Percentiles rank a stretch among this genome's conserved stretches.
phyloP scores from a whole-genome alignment of 306 rosid genomes.

The Betula pendula region DNA sequence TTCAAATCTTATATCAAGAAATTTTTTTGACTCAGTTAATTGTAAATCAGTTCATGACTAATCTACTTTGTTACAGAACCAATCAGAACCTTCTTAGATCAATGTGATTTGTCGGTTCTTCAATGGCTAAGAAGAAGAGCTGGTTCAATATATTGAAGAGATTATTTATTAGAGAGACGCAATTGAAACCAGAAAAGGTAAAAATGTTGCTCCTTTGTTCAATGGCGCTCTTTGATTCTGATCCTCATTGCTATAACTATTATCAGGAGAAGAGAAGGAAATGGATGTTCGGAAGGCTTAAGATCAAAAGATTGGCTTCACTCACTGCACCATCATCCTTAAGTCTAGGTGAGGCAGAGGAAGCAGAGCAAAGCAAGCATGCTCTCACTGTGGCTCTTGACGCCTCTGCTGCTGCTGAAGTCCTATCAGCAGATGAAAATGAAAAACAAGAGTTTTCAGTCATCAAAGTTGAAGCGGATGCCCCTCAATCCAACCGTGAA shows the following conservation, averaged over 20 bases:
- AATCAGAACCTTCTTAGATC: conserved; percentile 36
- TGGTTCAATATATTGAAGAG: conserved; percentile 79
- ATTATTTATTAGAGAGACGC: conserved; percentile 60
- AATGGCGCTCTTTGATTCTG: conserved; percentile 12
- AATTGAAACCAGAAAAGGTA: conserved; percentile 67
- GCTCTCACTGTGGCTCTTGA: conserved; percentile 66
- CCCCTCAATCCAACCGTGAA: conserved; percentile 26
- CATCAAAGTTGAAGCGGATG: conserved; percentile 29
- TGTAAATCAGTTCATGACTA: not conserved
- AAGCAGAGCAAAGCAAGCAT: conserved; percentile 58
- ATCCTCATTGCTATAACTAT: conserved; percentile 13
- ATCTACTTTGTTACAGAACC: conserved; percentile 31
- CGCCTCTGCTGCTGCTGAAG: conserved; percentile 60
- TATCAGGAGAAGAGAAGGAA: conserved; percentile 72
- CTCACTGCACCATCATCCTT: conserved; percentile 44
- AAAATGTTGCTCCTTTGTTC: conserved; percentile 10
- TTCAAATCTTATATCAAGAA: not conserved
- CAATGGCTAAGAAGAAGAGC: conserved; percentile 80
- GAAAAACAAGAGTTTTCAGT: conserved; percentile 24
- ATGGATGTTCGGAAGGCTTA: conserved; percentile 72
- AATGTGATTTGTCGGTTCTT: conserved; percentile 31
- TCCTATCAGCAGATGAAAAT: not conserved
- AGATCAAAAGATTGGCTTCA: conserved; percentile 53
- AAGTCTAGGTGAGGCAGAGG: conserved; percentile 42
- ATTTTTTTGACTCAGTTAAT: not conserved